phyloP scores from a whole-genome alignment of 1,139 yeast species.

The Hansenula anomala region DNA sequence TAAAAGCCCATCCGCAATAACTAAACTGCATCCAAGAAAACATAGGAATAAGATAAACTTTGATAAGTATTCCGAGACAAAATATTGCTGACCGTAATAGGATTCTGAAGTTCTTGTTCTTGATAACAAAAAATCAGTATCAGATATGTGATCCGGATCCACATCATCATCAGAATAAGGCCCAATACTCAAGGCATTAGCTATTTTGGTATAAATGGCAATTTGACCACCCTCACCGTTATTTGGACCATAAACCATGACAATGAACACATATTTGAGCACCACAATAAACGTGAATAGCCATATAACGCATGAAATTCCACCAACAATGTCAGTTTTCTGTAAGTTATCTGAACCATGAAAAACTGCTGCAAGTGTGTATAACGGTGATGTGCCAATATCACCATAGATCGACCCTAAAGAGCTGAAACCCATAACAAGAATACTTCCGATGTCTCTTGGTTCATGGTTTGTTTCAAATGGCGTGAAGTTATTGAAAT shows the following conservation, averaged over 20 bases:
- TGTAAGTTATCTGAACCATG: not conserved
- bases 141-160: not conserved
- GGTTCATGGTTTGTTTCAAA: not conserved
- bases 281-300: not conserved
- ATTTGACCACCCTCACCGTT: conserved; percentile 1
- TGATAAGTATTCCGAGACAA: not conserved
- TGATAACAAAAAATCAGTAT: not conserved
- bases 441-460: not conserved
- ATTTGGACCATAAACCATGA: not conserved
- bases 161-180: not conserved
- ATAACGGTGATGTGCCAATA: conserved; percentile 1
- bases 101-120: conserved; percentile 1
- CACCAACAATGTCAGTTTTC: not conserved
- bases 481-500: not conserved
- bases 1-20: conserved; percentile 1
- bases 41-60: not conserved
- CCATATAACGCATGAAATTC: not conserved
- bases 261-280: not conserved
- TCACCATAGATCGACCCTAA: conserved; percentile 1
- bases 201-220: not conserved
- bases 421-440: not conserved
- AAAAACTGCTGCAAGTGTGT: not conserved
- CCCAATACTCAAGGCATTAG: not conserved
- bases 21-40: conserved; percentile 1
- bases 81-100: not conserved